Evolutionary conservation across 1,284 basidiomycete genomes (phyloP).

Genomic region (Malassezia vespertilionis): DNA sequence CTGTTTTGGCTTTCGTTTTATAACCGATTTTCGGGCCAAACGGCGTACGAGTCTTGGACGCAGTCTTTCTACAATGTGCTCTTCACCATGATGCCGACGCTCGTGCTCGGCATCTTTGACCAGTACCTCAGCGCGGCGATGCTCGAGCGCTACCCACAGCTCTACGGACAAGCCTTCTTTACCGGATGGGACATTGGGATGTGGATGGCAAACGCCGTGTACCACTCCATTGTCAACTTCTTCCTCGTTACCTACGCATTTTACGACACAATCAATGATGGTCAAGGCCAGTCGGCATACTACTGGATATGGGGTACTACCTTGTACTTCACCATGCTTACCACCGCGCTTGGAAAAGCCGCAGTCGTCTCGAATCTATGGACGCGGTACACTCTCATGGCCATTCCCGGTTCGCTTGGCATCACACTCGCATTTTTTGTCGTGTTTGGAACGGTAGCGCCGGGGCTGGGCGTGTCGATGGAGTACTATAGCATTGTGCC

Average conservation of each 20-base stretch:
- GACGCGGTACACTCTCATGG: conserved; percentile 93
- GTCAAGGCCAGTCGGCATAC: conserved; percentile 69
- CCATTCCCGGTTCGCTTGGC: conserved; percentile 75
- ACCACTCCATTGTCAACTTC: conserved; percentile 67
- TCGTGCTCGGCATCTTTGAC: conserved; percentile 94
- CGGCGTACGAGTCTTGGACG: conserved; percentile 97
- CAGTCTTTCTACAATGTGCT: conserved; percentile 55
- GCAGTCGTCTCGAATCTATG: conserved; percentile 95
- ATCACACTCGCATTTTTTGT: conserved; percentile 92
- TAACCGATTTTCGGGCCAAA: conserved; percentile 91
- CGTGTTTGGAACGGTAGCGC: conserved; percentile 76
- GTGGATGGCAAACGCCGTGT: conserved; percentile 82
- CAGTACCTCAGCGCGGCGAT: conserved; percentile 95
- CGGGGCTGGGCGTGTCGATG: conserved; percentile 71
- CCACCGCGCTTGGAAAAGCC: conserved; percentile 93
- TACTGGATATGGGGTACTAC: conserved; percentile 99
- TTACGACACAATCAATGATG: conserved; percentile 63
- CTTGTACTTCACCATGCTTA: conserved; percentile 77
- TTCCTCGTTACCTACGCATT: conserved; percentile 80
- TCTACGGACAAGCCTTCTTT: conserved; percentile 55
- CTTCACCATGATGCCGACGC: conserved; percentile 67
- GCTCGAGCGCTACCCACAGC: conserved; percentile 89
- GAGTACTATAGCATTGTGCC: conserved; percentile 66
- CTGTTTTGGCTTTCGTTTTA: conserved; percentile 86
- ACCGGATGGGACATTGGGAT: conserved; percentile 59